A percentile compares a stretch with the other conserved stretches of the same genome.
phyloP scores from a whole-genome alignment of 441 rosid genomes.

The Omphalea diandra region DNA sequence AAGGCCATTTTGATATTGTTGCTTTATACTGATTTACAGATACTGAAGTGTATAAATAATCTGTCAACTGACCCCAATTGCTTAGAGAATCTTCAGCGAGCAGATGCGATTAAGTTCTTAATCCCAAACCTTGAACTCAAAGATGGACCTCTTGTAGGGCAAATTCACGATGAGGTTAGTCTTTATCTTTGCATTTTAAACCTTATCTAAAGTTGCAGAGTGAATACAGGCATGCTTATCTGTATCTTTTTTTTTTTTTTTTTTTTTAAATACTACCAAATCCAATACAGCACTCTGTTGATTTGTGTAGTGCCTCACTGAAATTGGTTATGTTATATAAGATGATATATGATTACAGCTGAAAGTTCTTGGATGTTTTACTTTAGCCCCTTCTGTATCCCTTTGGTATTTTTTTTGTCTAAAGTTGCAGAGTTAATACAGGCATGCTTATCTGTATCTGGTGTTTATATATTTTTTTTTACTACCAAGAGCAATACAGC shows the following conservation, averaged over 20 bases:
- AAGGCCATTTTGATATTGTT: neutral
- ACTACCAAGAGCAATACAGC: neutral
- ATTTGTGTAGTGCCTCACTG: neutral
- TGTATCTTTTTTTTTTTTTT: neutral
- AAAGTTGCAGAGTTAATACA: neutral
- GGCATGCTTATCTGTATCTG: neutral
- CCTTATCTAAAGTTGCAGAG: neutral
- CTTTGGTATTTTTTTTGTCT: too few species aligned
- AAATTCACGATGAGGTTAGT: constrained; percentile 81
- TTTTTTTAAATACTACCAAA: neutral
- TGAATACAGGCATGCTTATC: neutral
- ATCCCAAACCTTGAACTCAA: constrained; percentile 96
- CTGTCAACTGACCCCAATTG: constrained; percentile 95
- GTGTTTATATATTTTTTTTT: neutral
- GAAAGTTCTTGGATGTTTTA: neutral
- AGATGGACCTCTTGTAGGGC: constrained; percentile 75
- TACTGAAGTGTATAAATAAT: constrained; percentile 78
- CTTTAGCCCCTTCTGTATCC: too few species aligned
- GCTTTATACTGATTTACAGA: constrained; percentile 41
- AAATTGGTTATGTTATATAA: neutral
- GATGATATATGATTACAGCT: neutral
- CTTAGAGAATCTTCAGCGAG: constrained; percentile 98
- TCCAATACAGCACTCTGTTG: neutral
- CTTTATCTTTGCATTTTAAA: constrained; percentile 18
- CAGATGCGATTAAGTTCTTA: constrained; percentile 92